Evolutionary conservation across 2,329 filamentous ascomycete genomes (phyloP).

Genomic region (Blastomyces silverae): DNA sequence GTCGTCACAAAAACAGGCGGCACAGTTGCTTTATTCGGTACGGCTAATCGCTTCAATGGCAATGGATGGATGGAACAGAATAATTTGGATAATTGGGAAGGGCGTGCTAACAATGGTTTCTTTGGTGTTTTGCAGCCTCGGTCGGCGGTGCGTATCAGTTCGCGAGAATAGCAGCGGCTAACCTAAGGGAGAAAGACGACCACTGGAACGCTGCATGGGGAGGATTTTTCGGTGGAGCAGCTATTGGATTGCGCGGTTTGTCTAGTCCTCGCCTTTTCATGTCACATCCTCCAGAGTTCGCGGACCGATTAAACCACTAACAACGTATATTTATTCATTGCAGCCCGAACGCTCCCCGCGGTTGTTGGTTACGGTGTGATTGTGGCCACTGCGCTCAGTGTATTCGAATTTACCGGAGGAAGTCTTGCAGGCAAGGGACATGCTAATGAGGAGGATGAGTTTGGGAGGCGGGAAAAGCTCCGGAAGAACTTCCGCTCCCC

Average conservation of each 20-base stretch:
- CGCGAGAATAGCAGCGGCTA: slow-evolving; percentile 66
- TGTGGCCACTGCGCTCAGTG: slow-evolving; percentile 53
- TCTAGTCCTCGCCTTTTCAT: slow-evolving; percentile 24
- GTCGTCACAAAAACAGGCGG: slow-evolving; percentile 73
- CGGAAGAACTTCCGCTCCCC: slow-evolving; percentile 68
- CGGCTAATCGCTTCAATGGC: slow-evolving; percentile 22
- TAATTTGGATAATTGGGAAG: background rate
- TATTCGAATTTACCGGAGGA: slow-evolving; percentile 63
- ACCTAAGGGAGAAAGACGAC: slow-evolving; percentile 80
- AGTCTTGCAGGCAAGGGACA: slow-evolving; percentile 50
- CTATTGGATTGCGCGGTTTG: slow-evolving; percentile 66
- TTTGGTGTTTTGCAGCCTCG: slow-evolving; percentile 48
- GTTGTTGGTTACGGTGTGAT: slow-evolving; percentile 61
- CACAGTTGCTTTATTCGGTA: slow-evolving; percentile 64
- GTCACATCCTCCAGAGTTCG: slow-evolving; percentile 17
- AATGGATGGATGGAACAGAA: background rate
- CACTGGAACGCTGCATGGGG: slow-evolving; percentile 65
- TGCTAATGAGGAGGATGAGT: slow-evolving; percentile 61
- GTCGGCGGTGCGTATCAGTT: slow-evolving; percentile 73
- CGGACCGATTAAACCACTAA: background rate
- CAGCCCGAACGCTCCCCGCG: slow-evolving; percentile 60
- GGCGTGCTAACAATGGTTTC: slow-evolving; percentile 1
- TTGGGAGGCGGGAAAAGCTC: slow-evolving; percentile 65
- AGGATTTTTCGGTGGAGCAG: slow-evolving; percentile 67
- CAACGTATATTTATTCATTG: background rate